A percentile compares a stretch with the other conserved stretches of the same genome.
Evolutionary conservation across 2,329 filamentous ascomycete genomes (phyloP).

Genomic region (Beauveria brongniartii): DNA sequence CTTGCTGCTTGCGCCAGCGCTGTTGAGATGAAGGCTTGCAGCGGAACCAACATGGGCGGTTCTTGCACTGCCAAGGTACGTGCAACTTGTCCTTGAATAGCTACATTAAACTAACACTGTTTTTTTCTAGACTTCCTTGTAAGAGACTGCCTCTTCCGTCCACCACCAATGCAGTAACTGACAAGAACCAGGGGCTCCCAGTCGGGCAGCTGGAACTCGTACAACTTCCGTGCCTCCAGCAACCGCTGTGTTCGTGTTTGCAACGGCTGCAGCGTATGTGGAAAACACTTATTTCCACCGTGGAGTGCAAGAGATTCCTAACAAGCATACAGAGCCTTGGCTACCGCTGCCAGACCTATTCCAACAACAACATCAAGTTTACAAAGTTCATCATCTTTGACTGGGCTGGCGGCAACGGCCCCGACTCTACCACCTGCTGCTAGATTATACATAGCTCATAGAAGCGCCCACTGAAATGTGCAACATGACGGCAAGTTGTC

Average conservation of each 20-base stretch:
- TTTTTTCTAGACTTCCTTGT: background rate
- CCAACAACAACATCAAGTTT: conserved; percentile 12
- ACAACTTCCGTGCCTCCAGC: conserved; percentile 11
- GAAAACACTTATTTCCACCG: too few relatives aligned
- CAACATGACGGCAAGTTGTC: background rate
- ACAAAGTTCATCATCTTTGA: conserved; percentile 14
- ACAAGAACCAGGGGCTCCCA: conserved; percentile 1
- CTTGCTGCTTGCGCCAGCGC: conserved; percentile 9
- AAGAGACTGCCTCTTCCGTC: background rate
- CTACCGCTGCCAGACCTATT: conserved; percentile 9
- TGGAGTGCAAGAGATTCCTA: background rate
- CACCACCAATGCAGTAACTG: background rate
- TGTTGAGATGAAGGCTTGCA: conserved; percentile 11
- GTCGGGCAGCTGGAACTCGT: conserved; percentile 10
- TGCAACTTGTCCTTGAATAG: background rate
- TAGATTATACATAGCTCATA: background rate
- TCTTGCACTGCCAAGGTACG: conserved; percentile 7
- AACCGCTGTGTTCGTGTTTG: conserved; percentile 12
- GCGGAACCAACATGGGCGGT: conserved; percentile 8
- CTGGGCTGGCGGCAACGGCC: conserved; percentile 11
- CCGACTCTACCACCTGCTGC: conserved; percentile 12
- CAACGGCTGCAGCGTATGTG: conserved; percentile 10
- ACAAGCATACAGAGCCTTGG: background rate
- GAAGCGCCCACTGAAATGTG: background rate
- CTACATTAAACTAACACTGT: background rate